Evolutionary conservation across 352 stramenopile genomes (phyloP).

Genomic region (Plasmopara viticola): DNA sequence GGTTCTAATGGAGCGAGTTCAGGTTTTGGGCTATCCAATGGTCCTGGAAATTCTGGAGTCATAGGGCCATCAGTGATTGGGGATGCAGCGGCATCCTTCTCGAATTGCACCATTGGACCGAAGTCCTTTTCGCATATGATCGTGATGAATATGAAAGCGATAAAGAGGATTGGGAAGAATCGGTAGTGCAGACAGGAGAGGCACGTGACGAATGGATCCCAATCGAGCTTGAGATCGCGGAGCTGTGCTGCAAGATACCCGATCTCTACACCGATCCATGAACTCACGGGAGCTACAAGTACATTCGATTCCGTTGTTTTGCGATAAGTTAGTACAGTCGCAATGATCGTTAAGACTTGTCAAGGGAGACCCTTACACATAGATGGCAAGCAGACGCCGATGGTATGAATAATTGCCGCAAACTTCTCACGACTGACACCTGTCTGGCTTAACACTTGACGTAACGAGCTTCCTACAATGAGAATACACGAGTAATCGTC

Average conservation of each 20-base stretch:
- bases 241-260: slow-evolving; percentile 80
- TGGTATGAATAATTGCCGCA: slow-evolving; percentile 83
- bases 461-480: slow-evolving; percentile 85
- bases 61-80: slow-evolving; percentile 56
- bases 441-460: slow-evolving; percentile 73
- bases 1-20: slow-evolving; percentile 67
- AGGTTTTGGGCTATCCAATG: slow-evolving; percentile 62
- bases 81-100: slow-evolving; percentile 71
- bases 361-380: slow-evolving; percentile 42
- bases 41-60: slow-evolving; percentile 50
- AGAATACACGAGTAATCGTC: slow-evolving; percentile 90
- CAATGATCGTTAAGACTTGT: too few relatives aligned
- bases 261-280: slow-evolving; percentile 88
- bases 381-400: slow-evolving; percentile 81
- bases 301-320: not conserved
- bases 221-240: slow-evolving; percentile 69
- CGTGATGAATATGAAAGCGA: slow-evolving; percentile 87
- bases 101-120: slow-evolving; percentile 81
- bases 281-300: slow-evolving; percentile 66
- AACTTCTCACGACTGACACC: slow-evolving; percentile 86
- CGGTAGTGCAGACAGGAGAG: slow-evolving; percentile 80
- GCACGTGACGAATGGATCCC: slow-evolving; percentile 84
- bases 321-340: too few relatives aligned
- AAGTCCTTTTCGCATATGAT: slow-evolving; percentile 87
- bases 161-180: slow-evolving; percentile 86